Conservation (phyloP, 495 filamentous ascomycete species). For the Massariosphaeria phaeospora region DNA sequence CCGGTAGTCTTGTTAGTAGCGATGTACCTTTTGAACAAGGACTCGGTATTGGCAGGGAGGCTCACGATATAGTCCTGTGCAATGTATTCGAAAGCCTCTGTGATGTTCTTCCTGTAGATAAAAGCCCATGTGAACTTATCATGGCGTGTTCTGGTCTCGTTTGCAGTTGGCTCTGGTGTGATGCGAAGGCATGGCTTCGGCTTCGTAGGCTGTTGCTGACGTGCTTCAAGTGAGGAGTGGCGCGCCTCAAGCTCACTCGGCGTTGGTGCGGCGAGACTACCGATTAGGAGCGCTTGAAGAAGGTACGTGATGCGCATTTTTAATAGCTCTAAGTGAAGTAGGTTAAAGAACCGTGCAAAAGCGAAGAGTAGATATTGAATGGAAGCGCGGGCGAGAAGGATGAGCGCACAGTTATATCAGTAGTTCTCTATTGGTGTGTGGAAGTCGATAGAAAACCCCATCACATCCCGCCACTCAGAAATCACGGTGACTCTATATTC, state of each 20-base stretch:
- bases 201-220: conserved; percentile 4
- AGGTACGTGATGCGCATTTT: conserved; percentile 12
- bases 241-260: neutral
- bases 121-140: conserved; percentile 40
- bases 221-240: neutral
- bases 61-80: conserved; percentile 40
- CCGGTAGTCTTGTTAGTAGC: neutral
- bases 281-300: neutral
- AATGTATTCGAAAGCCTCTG: conserved; percentile 41
- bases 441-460: neutral
- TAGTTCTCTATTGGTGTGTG: neutral
- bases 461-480: neutral
- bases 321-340: neutral
- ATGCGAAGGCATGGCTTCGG: conserved; percentile 18
- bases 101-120: conserved; percentile 40
- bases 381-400: neutral
- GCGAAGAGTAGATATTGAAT: neutral
- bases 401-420: neutral
- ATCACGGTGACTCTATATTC: neutral
- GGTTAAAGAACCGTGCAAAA: too few relatives aligned
- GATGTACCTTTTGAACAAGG: neutral
- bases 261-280: conserved; percentile 6
- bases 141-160: conserved; percentile 34
- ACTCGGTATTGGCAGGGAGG: neutral
- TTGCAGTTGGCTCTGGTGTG: conserved; percentile 15